phyloP scores from a whole-genome alignment of 1,284 basidiomycete species.

The Microbotryum scabiosae region DNA sequence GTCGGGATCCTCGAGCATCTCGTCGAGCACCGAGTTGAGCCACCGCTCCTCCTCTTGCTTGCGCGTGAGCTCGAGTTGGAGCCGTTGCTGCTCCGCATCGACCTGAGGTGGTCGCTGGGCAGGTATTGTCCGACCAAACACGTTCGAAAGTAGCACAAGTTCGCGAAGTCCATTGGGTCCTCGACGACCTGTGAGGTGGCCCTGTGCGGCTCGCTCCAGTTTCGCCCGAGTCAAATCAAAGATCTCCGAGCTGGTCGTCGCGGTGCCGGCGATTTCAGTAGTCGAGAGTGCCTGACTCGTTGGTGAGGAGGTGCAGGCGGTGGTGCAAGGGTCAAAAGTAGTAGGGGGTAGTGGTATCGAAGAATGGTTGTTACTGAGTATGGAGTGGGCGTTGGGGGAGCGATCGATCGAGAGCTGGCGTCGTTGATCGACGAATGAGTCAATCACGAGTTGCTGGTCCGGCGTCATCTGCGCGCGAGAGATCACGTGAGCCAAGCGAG shows the following conservation, averaged over 20 bases:
- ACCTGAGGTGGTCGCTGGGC: background rate
- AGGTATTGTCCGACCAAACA: background rate
- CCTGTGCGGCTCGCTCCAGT: slow-evolving; percentile 6
- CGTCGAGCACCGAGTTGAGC: slow-evolving; percentile 5
- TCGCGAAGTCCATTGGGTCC: slow-evolving; percentile 2
- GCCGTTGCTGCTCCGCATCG: background rate
- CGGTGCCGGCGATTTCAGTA: too few species aligned
- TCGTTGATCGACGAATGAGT: too few species aligned
- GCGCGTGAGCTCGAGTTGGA: background rate
- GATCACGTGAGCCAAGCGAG: too few species aligned
- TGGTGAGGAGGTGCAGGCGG: too few species aligned
- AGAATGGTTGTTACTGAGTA: too few species aligned
- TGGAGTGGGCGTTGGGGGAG: too few species aligned
- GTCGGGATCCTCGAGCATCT: slow-evolving; percentile 5
- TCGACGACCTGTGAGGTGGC: slow-evolving; percentile 1
- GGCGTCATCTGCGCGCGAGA: too few species aligned
- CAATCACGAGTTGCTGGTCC: too few species aligned
- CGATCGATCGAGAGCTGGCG: too few species aligned
- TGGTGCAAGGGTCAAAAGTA: too few species aligned
- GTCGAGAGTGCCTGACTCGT: too few species aligned
- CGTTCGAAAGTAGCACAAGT: slow-evolving; percentile 4
- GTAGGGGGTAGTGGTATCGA: too few species aligned
- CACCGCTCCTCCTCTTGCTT: slow-evolving; percentile 8
- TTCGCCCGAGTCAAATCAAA: slow-evolving; percentile 6
- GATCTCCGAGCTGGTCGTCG: background rate